Evolutionary conservation across 1,139 yeast genomes (phyloP).

Genomic region (Hemisphaericaspora xylofermentans): DNA sequence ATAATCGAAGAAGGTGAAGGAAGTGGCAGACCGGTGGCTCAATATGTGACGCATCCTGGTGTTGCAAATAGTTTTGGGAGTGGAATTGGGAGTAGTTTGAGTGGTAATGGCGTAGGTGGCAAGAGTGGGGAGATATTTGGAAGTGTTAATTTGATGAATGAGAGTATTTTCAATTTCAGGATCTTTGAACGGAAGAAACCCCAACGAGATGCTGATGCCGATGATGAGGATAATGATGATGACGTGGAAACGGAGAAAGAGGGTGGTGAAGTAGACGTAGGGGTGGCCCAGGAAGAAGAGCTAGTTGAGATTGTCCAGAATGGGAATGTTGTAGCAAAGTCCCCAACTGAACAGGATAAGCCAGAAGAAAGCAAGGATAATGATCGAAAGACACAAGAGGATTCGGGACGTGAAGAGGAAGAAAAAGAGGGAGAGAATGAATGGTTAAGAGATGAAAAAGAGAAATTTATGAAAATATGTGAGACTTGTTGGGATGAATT

Average conservation of each 20-base stretch:
- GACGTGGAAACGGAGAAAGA: slow-evolving; percentile 2
- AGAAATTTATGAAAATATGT: slow-evolving; percentile 51
- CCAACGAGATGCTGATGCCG: slow-evolving; percentile 6
- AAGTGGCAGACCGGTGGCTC: slow-evolving; percentile 24
- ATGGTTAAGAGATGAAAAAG: slow-evolving; percentile 34
- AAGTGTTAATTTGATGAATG: slow-evolving; percentile 44
- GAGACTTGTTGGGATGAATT: slow-evolving; percentile 58
- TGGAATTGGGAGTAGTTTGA: not conserved
- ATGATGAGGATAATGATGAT: slow-evolving; percentile 5
- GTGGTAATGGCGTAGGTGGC: slow-evolving; percentile 8
- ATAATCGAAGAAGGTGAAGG: no score
- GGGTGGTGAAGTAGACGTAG: not conserved
- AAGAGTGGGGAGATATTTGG: slow-evolving; percentile 35
- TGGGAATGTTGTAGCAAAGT: slow-evolving; percentile 1
- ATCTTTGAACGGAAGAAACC: slow-evolving; percentile 28
- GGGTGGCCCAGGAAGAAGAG: not conserved
- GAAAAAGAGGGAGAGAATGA: slow-evolving; percentile 3
- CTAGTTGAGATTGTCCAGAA: not conserved
- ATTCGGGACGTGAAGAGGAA: slow-evolving; percentile 1
- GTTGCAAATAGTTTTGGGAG: not conserved
- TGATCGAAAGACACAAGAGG: slow-evolving; percentile 1
- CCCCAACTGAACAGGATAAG: not conserved
- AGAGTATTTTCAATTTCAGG: slow-evolving; percentile 41
- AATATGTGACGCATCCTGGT: slow-evolving; percentile 11
- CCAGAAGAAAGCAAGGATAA: not conserved